Base-by-base conservation (phyloP, 2,329 filamentous ascomycete genomes). In the Penicillium sp. region DNA sequence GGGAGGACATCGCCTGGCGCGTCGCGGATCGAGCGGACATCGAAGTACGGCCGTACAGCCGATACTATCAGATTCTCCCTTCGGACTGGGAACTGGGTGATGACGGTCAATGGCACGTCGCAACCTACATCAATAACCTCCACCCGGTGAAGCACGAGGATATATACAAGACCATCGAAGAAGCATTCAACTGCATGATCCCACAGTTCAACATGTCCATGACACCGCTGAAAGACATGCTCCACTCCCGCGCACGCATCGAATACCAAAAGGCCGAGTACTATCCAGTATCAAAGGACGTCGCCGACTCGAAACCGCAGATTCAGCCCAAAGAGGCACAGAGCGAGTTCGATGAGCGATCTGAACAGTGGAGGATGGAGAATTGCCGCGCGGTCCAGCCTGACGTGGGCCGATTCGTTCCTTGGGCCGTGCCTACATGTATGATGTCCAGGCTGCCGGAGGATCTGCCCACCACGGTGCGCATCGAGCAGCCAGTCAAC, bases 121-220 rank as follows among this genome's bases (percentile, higher is more conserved):
- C 60, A 4, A 72, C 70, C 31, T 77, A 77, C 50, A 75, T 78
- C 61, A 78, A 78, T 53, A 78, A 77, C 48, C 63, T 78, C 6
- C 74, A 77, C 51, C 75, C 76, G 0, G 47, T 51, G 4, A 64
- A 65, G 16, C 55, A 73, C 45, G 48, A 48, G 6, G 46, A 64
- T 1, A 53, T 77, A 3, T 78, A 77, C 54, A 47, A 49, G 4
- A 40, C 72, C 10, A 65, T 78, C 14, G 73, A 75, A 51, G 57
- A 68, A 8, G 20, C 69, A 6, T 67, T 77, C 47, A 58, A 66
- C 58, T 42, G 57, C 18, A 20, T 65, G 1, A 40, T 67, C 24
- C 56, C 56, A 1, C 62, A 69, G 27, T 68, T 59, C 49, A 60
- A 70, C 31, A 52, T 60, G 41, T 57, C 62, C 2, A 48, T 70